Conservation (phyloP, 2,329 filamentous ascomycete species). For the Diplodia mutila region DNA sequence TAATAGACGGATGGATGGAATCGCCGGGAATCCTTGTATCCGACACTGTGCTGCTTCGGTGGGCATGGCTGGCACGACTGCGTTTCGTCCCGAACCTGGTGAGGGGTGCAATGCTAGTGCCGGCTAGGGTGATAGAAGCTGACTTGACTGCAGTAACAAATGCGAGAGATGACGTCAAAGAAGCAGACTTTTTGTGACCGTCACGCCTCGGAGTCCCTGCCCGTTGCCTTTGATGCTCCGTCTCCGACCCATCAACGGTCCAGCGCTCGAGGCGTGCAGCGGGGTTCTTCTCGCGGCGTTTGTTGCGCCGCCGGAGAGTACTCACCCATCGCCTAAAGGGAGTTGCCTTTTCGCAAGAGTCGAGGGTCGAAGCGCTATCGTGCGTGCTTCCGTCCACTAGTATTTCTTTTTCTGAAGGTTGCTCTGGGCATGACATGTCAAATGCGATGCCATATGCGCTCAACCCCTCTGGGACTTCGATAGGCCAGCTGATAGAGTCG, state of each 20-base stretch:
- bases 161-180: slow-evolving; percentile 74
- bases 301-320: slow-evolving; percentile 64
- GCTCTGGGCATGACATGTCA: background rate
- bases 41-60: slow-evolving; percentile 63
- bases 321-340: slow-evolving; percentile 77
- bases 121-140: slow-evolving; percentile 76
- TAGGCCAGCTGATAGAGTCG: slow-evolving; percentile 10
- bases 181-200: slow-evolving; percentile 50
- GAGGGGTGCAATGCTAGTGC: slow-evolving; percentile 68
- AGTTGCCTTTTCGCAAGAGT: background rate
- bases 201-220: slow-evolving; percentile 26
- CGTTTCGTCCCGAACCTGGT: slow-evolving; percentile 58
- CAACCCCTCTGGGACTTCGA: slow-evolving; percentile 3
- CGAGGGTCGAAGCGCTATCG: background rate
- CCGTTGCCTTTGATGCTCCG: background rate
- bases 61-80: slow-evolving; percentile 52
- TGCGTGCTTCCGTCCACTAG: background rate
- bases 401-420: background rate
- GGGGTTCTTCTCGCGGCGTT: slow-evolving; percentile 42
- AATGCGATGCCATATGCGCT: background rate
- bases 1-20: slow-evolving; percentile 56
- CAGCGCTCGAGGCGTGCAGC: slow-evolving; percentile 41
- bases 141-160: slow-evolving; percentile 83
- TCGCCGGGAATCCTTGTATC: slow-evolving; percentile 61
- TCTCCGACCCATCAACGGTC: slow-evolving; percentile 37